Evolutionary conservation across 2,329 filamentous ascomycete species (phyloP).

Genomic region (Arthrobotrys entomopaga): DNA sequence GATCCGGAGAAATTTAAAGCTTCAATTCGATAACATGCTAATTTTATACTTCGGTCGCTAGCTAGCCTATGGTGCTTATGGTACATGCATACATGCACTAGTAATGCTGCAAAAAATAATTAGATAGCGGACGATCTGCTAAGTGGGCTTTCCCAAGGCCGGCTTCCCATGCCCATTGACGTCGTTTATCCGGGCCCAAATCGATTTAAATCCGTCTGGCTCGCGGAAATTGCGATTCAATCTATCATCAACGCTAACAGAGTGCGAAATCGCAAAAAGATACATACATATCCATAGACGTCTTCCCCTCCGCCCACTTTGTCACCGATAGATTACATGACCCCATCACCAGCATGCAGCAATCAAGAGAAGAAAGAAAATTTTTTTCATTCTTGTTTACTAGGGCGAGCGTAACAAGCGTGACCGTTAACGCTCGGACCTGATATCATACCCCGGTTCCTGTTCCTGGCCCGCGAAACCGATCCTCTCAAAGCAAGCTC

Average conservation of each 20-base stretch:
- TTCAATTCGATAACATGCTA: too few species aligned
- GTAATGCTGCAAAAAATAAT: conserved; percentile 29
- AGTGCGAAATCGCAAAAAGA: conserved; percentile 23
- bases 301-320: conserved; percentile 1
- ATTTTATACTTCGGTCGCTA: too few species aligned
- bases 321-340: conserved; percentile 46
- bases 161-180: conserved; percentile 35
- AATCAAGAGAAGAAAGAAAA: too few species aligned
- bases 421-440: conserved; percentile 52
- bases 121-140: conserved; percentile 30
- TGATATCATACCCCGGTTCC: conserved; percentile 15
- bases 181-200: conserved; percentile 46
- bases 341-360: neutral
- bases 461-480: conserved; percentile 45
- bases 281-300: conserved; percentile 13
- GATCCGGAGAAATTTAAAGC: too few species aligned
- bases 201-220: conserved; percentile 21
- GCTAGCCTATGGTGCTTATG: too few species aligned
- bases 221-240: conserved; percentile 45
- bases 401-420: conserved; percentile 8
- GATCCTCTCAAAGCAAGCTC: conserved; percentile 15
- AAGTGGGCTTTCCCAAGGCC: conserved; percentile 26
- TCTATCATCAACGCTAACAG: conserved; percentile 7
- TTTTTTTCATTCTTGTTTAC: too few species aligned
- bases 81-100: too few species aligned